Evolutionary conservation across 371 early-diverging fungal genomes (phyloP).

Genomic region (Aphelidium insulamus): DNA sequence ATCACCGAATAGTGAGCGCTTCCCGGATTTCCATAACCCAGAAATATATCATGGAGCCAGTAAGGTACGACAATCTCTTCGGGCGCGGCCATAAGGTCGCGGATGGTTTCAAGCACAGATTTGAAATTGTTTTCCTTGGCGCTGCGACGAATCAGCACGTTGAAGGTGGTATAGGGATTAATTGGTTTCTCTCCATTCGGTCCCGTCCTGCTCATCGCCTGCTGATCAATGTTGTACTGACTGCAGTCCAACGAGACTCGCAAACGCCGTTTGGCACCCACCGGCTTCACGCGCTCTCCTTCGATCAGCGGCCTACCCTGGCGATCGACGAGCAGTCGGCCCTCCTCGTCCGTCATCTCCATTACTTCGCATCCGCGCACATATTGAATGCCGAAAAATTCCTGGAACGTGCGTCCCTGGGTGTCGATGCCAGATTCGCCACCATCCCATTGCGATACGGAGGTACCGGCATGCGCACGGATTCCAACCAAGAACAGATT

Average conservation of each 20-base stretch:
- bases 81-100: slow-evolving; percentile 59
- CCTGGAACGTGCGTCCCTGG: slow-evolving; percentile 18
- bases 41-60: slow-evolving; percentile 66
- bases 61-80: slow-evolving; percentile 49
- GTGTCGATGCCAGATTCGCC: background rate
- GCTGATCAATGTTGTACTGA: slow-evolving; percentile 42
- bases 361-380: slow-evolving; percentile 72
- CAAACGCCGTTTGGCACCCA: slow-evolving; percentile 31
- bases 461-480: slow-evolving; percentile 27
- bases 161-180: slow-evolving; percentile 52
- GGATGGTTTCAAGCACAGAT: slow-evolving; percentile 63
- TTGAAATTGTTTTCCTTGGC: slow-evolving; percentile 82
- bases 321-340: slow-evolving; percentile 25
- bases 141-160: slow-evolving; percentile 62
- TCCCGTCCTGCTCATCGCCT: slow-evolving; percentile 5
- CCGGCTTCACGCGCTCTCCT: slow-evolving; percentile 14
- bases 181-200: slow-evolving; percentile 4
- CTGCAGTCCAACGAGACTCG: slow-evolving; percentile 63
- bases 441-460: slow-evolving; percentile 16
- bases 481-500: slow-evolving; percentile 52
- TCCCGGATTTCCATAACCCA: slow-evolving; percentile 83
- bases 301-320: slow-evolving; percentile 13
- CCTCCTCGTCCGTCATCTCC: slow-evolving; percentile 46
- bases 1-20: slow-evolving; percentile 41
- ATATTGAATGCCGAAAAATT: slow-evolving; percentile 45